phyloP scores from a whole-genome alignment of 2,329 filamentous ascomycete species.

The Escovopsis weberi region DNA sequence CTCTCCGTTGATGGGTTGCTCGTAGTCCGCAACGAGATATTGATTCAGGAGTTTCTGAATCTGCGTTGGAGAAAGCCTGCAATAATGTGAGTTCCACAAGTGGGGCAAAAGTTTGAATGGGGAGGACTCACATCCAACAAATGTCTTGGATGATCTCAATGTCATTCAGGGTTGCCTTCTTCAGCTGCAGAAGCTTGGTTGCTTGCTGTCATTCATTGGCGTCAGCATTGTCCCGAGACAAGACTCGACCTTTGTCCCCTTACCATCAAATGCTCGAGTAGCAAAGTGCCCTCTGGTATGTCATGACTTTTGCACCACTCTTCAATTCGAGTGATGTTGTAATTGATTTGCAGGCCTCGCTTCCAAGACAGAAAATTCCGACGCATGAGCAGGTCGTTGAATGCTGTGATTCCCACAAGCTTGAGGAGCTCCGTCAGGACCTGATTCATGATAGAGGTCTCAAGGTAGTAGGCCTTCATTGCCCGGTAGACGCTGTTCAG shows the following conservation, averaged over 20 bases:
- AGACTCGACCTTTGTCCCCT: slow-evolving; percentile 6
- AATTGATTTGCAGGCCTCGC: slow-evolving; percentile 97
- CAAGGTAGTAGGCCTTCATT: slow-evolving; percentile 97
- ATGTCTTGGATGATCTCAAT: slow-evolving; percentile 99
- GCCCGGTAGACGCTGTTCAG: slow-evolving; percentile 96
- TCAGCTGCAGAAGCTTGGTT: slow-evolving; percentile 92
- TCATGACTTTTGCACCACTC: slow-evolving; percentile 99
- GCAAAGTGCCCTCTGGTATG: slow-evolving; percentile 95
- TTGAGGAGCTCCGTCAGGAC: slow-evolving; percentile 86
- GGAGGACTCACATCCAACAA: slow-evolving; percentile 82
- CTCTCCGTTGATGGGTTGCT: slow-evolving; percentile 97
- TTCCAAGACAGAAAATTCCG: slow-evolving; percentile 99
- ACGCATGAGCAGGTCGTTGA: slow-evolving; percentile 95
- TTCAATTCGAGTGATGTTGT: slow-evolving; percentile 98
- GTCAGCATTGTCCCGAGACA: not conserved
- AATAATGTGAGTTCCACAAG: not conserved
- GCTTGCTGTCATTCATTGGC: slow-evolving; percentile 53
- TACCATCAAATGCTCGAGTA: slow-evolving; percentile 96
- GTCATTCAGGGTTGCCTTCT: slow-evolving; percentile 97
- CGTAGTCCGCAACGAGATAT: slow-evolving; percentile 95
- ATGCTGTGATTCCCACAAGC: slow-evolving; percentile 90
- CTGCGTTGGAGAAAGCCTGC: slow-evolving; percentile 88
- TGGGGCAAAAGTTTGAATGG: not conserved
- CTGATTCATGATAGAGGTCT: slow-evolving; percentile 91
- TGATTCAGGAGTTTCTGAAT: slow-evolving; percentile 98